Evolutionary conservation across 2,329 filamentous ascomycete genomes (phyloP).

Genomic region (Penicillium hordei): DNA sequence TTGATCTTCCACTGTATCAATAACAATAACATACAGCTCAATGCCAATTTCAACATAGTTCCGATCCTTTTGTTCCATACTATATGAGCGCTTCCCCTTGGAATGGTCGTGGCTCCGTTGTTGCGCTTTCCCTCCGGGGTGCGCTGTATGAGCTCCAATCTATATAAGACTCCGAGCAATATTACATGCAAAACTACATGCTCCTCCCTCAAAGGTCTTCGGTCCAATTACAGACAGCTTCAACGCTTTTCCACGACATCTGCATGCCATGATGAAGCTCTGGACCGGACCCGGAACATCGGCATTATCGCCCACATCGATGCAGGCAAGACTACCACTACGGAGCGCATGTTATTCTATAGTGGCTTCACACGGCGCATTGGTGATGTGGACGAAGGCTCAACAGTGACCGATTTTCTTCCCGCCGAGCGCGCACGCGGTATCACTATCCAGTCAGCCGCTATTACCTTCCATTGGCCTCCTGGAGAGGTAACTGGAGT

Average conservation of each 20-base stretch:
- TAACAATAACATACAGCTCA: neutral
- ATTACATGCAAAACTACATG: conserved; percentile 11
- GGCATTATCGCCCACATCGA: conserved; percentile 99
- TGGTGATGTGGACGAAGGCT: conserved; percentile 94
- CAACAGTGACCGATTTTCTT: conserved; percentile 95
- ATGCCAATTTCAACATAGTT: conserved; percentile 8
- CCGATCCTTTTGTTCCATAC: neutral
- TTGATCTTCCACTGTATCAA: conserved; percentile 1
- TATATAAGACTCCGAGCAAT: conserved; percentile 16
- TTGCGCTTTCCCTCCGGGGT: conserved; percentile 29
- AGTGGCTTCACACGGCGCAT: conserved; percentile 84
- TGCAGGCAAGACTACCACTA: conserved; percentile 97
- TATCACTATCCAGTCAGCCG: conserved; percentile 96
- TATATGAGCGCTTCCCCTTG: conserved; percentile 11
- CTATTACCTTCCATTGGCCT: conserved; percentile 94
- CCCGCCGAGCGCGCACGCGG: conserved; percentile 88
- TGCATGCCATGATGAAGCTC: conserved; percentile 30
- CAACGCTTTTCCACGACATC: conserved; percentile 33
- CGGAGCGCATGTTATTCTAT: conserved; percentile 98
- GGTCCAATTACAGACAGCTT: conserved; percentile 3
- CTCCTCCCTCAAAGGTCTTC: conserved; percentile 4
- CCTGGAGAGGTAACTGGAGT: conserved; percentile 40
- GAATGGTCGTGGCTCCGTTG: conserved; percentile 35
- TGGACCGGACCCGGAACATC: conserved; percentile 80
- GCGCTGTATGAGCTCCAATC: conserved; percentile 22